phyloP scores from a whole-genome alignment of 352 stramenopile species.

The Pythium oligandrum region DNA sequence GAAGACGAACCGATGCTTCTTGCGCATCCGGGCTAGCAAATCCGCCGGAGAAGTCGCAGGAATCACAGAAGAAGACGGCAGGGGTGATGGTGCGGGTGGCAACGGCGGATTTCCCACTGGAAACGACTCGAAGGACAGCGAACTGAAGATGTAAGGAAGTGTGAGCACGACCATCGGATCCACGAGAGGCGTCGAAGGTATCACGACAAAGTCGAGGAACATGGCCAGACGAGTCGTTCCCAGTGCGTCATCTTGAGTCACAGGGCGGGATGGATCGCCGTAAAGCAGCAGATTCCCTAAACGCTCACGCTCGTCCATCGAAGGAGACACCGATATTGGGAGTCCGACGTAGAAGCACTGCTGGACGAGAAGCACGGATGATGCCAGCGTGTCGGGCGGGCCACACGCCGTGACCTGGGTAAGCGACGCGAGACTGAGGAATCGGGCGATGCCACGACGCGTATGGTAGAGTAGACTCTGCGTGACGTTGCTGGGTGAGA shows the following conservation, averaged over 20 bases:
- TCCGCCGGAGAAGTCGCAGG: slow-evolving; percentile 28
- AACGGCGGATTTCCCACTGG: slow-evolving; percentile 32
- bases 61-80: slow-evolving; percentile 14
- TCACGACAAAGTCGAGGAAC: slow-evolving; percentile 44
- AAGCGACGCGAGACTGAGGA: slow-evolving; percentile 27
- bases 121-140: slow-evolving; percentile 34
- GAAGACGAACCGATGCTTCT: slow-evolving; percentile 40
- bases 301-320: slow-evolving; percentile 17
- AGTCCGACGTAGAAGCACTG: slow-evolving; percentile 36
- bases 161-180: slow-evolving; percentile 18
- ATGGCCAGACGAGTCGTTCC: slow-evolving; percentile 13
- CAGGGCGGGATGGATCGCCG: slow-evolving; percentile 29
- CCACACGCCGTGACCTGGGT: slow-evolving; percentile 20
- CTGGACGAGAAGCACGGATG: slow-evolving; percentile 34
- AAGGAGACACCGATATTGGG: slow-evolving; percentile 9
- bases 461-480: slow-evolving; percentile 43
- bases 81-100: slow-evolving; percentile 10
- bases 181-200: slow-evolving; percentile 4
- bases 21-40: slow-evolving; percentile 28
- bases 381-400: slow-evolving; percentile 14
- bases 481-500: slow-evolving; percentile 24
- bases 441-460: slow-evolving; percentile 34
- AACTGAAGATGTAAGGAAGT: slow-evolving; percentile 42
- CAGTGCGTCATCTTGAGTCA: not conserved
- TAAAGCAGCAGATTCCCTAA: slow-evolving; percentile 41